phyloP scores from a whole-genome alignment of 2,329 filamentous ascomycete genomes.

The Fusarium sp. region DNA sequence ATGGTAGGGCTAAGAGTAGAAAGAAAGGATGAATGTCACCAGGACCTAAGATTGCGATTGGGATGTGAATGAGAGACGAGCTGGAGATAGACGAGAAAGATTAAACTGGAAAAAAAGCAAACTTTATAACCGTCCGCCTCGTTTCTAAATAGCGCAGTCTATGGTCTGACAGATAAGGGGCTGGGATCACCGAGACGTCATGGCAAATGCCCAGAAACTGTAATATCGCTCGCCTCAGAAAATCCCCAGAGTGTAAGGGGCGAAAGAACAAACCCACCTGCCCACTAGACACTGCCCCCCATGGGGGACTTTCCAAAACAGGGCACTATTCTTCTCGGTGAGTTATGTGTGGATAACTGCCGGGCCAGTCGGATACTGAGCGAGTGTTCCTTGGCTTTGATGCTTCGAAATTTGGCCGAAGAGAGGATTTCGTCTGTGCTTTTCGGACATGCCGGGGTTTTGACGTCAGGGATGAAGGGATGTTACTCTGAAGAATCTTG shows the following conservation, averaged over 20 bases:
- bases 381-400: constrained; percentile 10
- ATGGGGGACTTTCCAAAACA: constrained; percentile 13
- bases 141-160: constrained; percentile 16
- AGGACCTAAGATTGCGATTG: not conserved
- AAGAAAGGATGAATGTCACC: not conserved
- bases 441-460: constrained; percentile 29
- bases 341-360: constrained; percentile 1
- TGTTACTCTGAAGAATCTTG: not conserved
- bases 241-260: not conserved
- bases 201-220: not conserved
- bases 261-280: not conserved
- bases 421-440: constrained; percentile 11
- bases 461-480: constrained; percentile 21
- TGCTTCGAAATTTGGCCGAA: constrained; percentile 30
- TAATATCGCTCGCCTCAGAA: not conserved
- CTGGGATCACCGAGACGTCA: constrained; percentile 17
- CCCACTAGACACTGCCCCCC: not conserved
- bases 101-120: not conserved
- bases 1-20: not conserved
- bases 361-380: constrained; percentile 27
- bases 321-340: constrained; percentile 15
- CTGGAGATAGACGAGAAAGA: not conserved
- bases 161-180: constrained; percentile 22
- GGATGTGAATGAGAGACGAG: not conserved
- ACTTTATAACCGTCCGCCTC: constrained; percentile 23